phyloP scores from a whole-genome alignment of 805 yeast species.

The Candida saitoana region DNA sequence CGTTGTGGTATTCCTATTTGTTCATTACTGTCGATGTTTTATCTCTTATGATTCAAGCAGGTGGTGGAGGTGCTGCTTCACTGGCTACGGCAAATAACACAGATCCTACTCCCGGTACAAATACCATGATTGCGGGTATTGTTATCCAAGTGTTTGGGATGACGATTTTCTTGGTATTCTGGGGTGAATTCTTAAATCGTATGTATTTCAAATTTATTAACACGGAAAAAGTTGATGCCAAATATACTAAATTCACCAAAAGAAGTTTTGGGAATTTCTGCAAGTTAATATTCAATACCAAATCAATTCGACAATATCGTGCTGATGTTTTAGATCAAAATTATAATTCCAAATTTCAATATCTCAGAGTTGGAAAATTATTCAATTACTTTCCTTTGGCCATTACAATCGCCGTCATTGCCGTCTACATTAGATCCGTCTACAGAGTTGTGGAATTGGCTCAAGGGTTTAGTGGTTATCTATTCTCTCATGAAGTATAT shows the following conservation, averaged over 20 bases:
- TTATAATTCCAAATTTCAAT: slow-evolving; percentile 22
- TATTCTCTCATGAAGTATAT: slow-evolving; percentile 31
- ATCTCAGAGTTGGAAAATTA: slow-evolving; percentile 20
- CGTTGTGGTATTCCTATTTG: slow-evolving; percentile 39
- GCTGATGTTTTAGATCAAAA: slow-evolving; percentile 19
- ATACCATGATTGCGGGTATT: slow-evolving; percentile 36
- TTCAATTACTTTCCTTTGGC: slow-evolving; percentile 28
- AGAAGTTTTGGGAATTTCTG: slow-evolving; percentile 18
- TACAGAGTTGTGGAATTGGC: slow-evolving; percentile 38
- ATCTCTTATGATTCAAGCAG: slow-evolving; percentile 32
- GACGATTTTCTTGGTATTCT: slow-evolving; percentile 28
- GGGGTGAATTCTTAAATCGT: slow-evolving; percentile 28
- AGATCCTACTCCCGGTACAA: slow-evolving; percentile 23
- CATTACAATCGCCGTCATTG: slow-evolving; percentile 25
- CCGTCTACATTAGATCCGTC: slow-evolving; percentile 28
- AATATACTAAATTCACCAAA: slow-evolving; percentile 10
- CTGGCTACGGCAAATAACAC: slow-evolving; percentile 16
- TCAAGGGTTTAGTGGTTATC: slow-evolving; percentile 33
- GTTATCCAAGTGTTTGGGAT: slow-evolving; percentile 33
- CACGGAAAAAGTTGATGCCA: slow-evolving; percentile 5
- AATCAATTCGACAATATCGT: slow-evolving; percentile 17
- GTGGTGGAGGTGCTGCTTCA: slow-evolving; percentile 36
- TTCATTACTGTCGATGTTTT: slow-evolving; percentile 33
- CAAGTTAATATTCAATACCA: slow-evolving; percentile 21
- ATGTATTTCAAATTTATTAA: slow-evolving; percentile 20